Evolutionary conservation across 1,284 basidiomycete genomes (phyloP).

Genomic region (Meira miltonrushii): DNA sequence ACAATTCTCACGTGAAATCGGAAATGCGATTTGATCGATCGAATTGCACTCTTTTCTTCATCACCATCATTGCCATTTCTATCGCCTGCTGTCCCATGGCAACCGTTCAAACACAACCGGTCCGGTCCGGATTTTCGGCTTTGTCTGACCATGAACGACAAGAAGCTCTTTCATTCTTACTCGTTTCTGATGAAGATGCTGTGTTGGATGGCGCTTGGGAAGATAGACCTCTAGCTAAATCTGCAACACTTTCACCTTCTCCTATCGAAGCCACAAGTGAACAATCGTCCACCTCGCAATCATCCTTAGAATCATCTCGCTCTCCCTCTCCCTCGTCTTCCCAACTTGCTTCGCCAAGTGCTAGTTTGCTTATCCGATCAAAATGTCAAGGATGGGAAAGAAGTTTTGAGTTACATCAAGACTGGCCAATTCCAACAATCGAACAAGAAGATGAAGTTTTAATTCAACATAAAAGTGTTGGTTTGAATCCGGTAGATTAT

Average conservation of each 20-base stretch:
- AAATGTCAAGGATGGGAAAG: constrained; percentile 36
- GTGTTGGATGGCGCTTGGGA: constrained; percentile 32
- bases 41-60: too few species aligned
- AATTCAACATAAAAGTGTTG: constrained; percentile 27
- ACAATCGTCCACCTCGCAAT: constrained; percentile 10
- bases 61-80: too few species aligned
- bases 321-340: background rate
- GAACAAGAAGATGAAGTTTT: constrained; percentile 20
- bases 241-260: constrained; percentile 2
- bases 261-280: too few species aligned
- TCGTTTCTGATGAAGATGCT: constrained; percentile 24
- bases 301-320: constrained; percentile 18
- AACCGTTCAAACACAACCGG: background rate
- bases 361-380: constrained; percentile 31
- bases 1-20: too few species aligned
- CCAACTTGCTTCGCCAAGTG: background rate
- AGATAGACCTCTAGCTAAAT: constrained; percentile 8
- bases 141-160: constrained; percentile 15
- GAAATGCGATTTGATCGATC: too few species aligned
- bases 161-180: constrained; percentile 18
- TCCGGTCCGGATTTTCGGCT: background rate
- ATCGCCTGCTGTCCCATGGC: too few species aligned
- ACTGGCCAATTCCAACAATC: constrained; percentile 18
- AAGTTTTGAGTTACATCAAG: constrained; percentile 33
- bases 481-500: constrained; percentile 43